Percentiles rank a stretch among this genome's conserved stretches.
Evolutionary conservation across 1,284 basidiomycete genomes (phyloP).

Genomic region (Ceratorhiza oryzae-sativae): DNA sequence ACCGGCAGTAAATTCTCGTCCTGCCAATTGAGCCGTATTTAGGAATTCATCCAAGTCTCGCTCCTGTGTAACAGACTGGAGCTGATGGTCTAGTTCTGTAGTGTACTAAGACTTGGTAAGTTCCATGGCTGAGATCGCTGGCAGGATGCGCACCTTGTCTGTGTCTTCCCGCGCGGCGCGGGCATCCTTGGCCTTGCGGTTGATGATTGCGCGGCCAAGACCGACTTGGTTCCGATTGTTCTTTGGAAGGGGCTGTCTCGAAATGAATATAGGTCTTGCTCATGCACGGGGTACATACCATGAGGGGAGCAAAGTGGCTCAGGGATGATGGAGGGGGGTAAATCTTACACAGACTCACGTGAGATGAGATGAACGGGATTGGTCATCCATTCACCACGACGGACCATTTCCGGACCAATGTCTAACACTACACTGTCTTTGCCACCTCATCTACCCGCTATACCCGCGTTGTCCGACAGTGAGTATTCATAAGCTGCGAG

Average conservation of each 20-base stretch:
- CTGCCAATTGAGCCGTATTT: constrained; percentile 93
- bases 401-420: neutral
- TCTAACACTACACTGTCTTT: neutral
- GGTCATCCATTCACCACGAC: neutral
- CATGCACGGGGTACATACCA: neutral
- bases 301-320: neutral
- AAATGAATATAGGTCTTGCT: neutral
- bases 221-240: constrained; percentile 57
- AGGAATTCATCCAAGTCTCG: constrained; percentile 95
- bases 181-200: constrained; percentile 84
- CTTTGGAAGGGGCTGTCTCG: neutral
- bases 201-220: constrained; percentile 90
- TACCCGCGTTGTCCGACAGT: constrained; percentile 21
- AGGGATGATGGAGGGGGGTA: constrained; percentile 13
- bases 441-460: constrained; percentile 15
- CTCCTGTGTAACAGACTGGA: constrained; percentile 96
- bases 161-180: constrained; percentile 70
- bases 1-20: constrained; percentile 97
- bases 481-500: neutral
- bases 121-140: neutral
- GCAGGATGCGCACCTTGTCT: constrained; percentile 65
- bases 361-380: neutral
- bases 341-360: constrained; percentile 26
- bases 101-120: constrained; percentile 65
- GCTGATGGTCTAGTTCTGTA: constrained; percentile 77